A percentile compares a stretch with the other conserved stretches of the same genome.
phyloP scores from a whole-genome alignment of 1,284 basidiomycete genomes.

The Ganoderma meredithae region DNA sequence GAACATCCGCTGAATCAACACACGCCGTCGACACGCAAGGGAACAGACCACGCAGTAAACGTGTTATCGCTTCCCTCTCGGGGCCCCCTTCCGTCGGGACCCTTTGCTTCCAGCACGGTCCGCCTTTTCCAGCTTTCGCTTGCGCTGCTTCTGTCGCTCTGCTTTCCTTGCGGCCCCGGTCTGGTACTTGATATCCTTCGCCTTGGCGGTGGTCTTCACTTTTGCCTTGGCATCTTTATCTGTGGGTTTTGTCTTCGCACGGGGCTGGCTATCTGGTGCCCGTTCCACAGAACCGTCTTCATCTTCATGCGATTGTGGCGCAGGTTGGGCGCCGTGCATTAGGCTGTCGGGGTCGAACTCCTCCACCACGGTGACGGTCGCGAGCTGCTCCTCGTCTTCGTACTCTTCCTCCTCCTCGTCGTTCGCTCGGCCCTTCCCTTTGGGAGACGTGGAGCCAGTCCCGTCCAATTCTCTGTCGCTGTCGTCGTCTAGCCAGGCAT shows the following conservation, averaged over 20 bases:
- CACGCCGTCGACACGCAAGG: background rate
- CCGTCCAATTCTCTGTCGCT: constrained; percentile 56
- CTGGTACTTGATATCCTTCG: constrained; percentile 67
- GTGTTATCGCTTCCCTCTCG: constrained; percentile 34
- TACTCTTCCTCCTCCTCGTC: constrained; percentile 64
- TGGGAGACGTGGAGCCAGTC: constrained; percentile 38
- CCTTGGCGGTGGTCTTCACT: constrained; percentile 30
- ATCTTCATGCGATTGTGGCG: constrained; percentile 3
- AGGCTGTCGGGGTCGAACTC: constrained; percentile 76
- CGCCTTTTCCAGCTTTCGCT: constrained; percentile 71
- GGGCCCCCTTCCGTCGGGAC: constrained; percentile 47
- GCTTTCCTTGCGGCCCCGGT: constrained; percentile 65
- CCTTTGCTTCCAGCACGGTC: constrained; percentile 68
- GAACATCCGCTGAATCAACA: background rate
- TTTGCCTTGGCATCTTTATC: constrained; percentile 29
- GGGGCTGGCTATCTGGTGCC: background rate
- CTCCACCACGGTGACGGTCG: constrained; percentile 83
- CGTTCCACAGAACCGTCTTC: background rate
- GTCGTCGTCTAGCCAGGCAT: constrained; percentile 29
- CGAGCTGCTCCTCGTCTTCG: constrained; percentile 78
- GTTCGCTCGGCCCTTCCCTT: constrained; percentile 40
- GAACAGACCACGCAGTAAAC: background rate
- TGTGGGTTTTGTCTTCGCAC: constrained; percentile 5
- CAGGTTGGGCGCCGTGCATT: constrained; percentile 52
- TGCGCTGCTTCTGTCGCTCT: constrained; percentile 63